Base-by-base conservation (phyloP, 306 rosid species). In the Fagus sylvatica region DNA sequence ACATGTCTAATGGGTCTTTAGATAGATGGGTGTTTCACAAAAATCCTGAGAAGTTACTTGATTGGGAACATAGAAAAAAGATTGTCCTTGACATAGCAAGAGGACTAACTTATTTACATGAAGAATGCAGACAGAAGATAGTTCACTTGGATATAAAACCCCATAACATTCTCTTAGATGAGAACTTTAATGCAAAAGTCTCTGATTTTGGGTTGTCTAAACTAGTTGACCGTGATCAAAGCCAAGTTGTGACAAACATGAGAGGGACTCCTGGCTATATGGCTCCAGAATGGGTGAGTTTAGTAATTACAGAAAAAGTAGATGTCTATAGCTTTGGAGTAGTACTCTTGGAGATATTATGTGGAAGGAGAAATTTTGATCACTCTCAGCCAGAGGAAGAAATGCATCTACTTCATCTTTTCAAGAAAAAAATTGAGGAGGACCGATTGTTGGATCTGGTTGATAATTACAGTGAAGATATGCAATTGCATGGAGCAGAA, bases 51-150 rank as follows among this genome's bases (percentile, higher is more conserved):
- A 57, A 8, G 32, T 19, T 28, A 16, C 62, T 78, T 37, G 61
- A 78, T 51, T 78, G 68, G 82, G 10, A 41, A 4, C 30, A 67
- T 30, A 32, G 78, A 66, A 79, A 65, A 69, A 65, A 79, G 56
- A 64, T 73, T 10, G 11, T 73, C 16, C 22, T 49, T 22, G 62
- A 71, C 46, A 71, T 71, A 22, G 61, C 62, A 1, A 51, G 53
- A 28, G 75, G 75, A 6, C 6, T 71, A 6, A 48, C 7, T 6
- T 62, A 62, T 71, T 57, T 71, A 2, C 74, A 71, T 71, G 74
- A 49, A 0, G 61, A 46, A 1, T 71, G 74, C 16, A 13, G 42
- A 2, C 32, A 15, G 4, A 71, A 71, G 46, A 71, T 71, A 1
- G 6, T 71, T 2, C 62, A 71, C 62, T 16, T 71, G 1, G 62